Base-by-base conservation (phyloP, 1,139 yeast genomes). In the Yamadazyma dushanensis region DNA sequence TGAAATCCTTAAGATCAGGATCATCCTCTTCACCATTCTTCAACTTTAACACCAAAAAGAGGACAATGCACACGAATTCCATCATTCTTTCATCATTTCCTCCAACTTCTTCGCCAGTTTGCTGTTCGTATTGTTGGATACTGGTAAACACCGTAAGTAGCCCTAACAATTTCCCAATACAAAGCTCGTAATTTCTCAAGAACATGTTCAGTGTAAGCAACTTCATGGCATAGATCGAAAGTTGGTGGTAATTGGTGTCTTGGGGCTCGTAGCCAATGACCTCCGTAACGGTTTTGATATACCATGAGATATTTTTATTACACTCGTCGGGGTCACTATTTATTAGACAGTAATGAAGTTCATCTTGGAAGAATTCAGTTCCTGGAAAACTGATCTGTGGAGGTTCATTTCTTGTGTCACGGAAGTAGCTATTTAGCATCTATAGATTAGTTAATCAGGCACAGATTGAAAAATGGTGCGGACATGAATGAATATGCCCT, bases 251-350 rank as follows among this genome's bases (percentile, higher is more conserved):
- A 11, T 35, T 45, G 14, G 39, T 34, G 13, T 37, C 45, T 4
- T 37, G 29, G 4, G 34, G 19, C 24, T 44, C 38, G 40, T 54
- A 54, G 9, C 59, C 46, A 21, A 57, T 55, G 2, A 38, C 35
- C 39, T 70, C 74, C 4, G 63, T 54, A 2, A 67, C 59, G 19
- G 54, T 42, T 47, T 70, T 69, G 38, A 70, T 47, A 40, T 50
- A 66, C 6, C 53, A 47, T 3, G 70, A 63, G 17, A 70, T 51
- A 48, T 66, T 68, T 36, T 59, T 56, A 46, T 70, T 70, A 43
- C 73, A 66, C 45, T 64, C 76, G 6, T 46, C 43, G 5, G 71
- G 48, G 41, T 70, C 76, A 43, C 73, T 66, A 33, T 63, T 65
- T 29, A 67, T 54, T 19, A 61, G 38, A n/a, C 58, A 46, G 10